Evolutionary conservation across 345 rosid genomes (phyloP).

Genomic region (Ceriops zippeliana): DNA sequence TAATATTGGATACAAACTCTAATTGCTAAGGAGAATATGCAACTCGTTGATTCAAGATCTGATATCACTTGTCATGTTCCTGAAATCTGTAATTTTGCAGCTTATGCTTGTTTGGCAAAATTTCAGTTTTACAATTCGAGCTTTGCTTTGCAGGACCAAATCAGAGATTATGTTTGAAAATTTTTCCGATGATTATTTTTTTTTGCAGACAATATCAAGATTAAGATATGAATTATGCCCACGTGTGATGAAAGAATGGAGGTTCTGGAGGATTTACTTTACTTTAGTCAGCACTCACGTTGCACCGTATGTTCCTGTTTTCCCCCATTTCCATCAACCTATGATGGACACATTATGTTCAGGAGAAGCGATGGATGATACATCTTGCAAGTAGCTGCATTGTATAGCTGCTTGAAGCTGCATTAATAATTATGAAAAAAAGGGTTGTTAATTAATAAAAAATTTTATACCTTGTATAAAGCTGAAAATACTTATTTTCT

Average conservation of each 20-base stretch:
- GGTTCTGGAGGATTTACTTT: constrained; percentile 93
- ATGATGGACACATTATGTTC: neutral
- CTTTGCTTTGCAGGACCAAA: neutral
- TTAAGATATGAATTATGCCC: constrained; percentile 90
- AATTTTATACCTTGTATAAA: no score
- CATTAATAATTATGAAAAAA: neutral
- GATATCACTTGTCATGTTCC: neutral
- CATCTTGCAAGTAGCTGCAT: no score
- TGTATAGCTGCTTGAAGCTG: neutral
- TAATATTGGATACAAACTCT: no score
- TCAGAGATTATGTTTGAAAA: neutral
- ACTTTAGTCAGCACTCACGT: constrained; percentile 90
- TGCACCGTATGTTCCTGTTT: constrained; percentile 53
- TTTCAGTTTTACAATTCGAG: neutral
- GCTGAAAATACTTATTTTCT: no score
- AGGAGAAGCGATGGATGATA: no score
- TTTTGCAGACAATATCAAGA: constrained; percentile 71
- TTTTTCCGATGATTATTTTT: constrained; percentile 1
- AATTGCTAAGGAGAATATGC: no score
- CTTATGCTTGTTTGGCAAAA: no score
- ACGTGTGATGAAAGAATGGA: constrained; percentile 82
- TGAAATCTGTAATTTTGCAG: no score
- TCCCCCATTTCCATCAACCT: neutral
- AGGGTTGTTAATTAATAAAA: no score
- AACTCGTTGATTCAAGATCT: neutral